A percentile compares a stretch with the other conserved stretches of the same genome.
Conservation (phyloP, 139 green algal species). For the Coelastrella sp. region DNA sequence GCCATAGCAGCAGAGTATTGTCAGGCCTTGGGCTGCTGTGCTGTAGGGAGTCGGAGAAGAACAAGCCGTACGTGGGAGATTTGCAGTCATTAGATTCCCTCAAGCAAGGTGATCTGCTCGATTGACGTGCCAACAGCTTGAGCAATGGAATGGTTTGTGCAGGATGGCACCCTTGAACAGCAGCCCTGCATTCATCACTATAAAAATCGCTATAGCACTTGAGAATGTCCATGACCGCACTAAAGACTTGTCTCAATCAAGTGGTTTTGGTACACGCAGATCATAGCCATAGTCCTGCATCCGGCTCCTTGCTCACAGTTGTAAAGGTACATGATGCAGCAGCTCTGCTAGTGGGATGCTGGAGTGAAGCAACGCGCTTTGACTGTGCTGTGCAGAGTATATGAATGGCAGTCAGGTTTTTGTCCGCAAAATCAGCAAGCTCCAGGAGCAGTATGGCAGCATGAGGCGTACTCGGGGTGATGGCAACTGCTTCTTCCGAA, state of each 20-base stretch:
- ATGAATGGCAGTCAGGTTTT: constrained; percentile 76
- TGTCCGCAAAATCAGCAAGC: constrained; percentile 73
- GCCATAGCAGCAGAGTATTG: background rate
- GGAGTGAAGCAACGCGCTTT: background rate
- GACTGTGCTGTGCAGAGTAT: constrained; percentile 69
- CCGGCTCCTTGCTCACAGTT: too few species aligned
- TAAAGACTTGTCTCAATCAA: too few species aligned
- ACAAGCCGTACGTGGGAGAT: constrained; percentile 66
- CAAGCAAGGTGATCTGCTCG: constrained; percentile 50
- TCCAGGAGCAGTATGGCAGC: constrained; percentile 65
- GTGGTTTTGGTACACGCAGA: too few species aligned
- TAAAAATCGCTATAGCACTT: too few species aligned
- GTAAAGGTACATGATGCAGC: too few species aligned
- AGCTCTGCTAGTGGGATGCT: too few species aligned
- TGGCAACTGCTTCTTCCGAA: constrained; percentile 87
- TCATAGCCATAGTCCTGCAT: too few species aligned
- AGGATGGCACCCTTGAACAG: too few species aligned
- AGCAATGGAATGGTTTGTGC: too few species aligned
- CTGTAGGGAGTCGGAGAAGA: constrained; percentile 42
- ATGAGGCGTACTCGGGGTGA: constrained; percentile 75
- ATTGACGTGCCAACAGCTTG: too few species aligned
- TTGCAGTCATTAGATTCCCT: constrained; percentile 57
- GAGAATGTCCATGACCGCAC: too few species aligned
- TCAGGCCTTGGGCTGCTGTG: background rate
- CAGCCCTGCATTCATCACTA: too few species aligned